Evolutionary conservation across 1,284 basidiomycete species (phyloP).

Genomic region (Fistulina hepatica): DNA sequence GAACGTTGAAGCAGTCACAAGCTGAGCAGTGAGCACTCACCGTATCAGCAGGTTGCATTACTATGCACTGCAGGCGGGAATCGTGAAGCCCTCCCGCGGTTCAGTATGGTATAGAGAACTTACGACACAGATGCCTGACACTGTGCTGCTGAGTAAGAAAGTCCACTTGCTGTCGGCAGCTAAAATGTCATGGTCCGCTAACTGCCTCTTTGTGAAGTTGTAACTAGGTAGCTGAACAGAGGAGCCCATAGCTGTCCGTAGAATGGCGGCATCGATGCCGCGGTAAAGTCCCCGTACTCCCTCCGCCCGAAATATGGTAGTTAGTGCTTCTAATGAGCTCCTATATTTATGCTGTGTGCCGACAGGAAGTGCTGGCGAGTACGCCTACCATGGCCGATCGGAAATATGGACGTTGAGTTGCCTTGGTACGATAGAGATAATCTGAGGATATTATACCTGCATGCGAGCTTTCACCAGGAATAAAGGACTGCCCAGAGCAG

Average conservation of each 20-base stretch:
- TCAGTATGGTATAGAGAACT: conserved; percentile 25
- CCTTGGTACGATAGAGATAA: not conserved
- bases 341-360: conserved; percentile 91
- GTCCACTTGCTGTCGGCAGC: conserved; percentile 74
- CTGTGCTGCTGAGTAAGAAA: conserved; percentile 78
- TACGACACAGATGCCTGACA: conserved; percentile 89
- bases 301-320: conserved; percentile 72
- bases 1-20: conserved; percentile 2
- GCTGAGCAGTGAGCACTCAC: conserved; percentile 32
- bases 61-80: conserved; percentile 45
- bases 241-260: conserved; percentile 90
- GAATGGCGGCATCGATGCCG: conserved; percentile 88
- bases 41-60: conserved; percentile 85
- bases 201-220: conserved; percentile 79
- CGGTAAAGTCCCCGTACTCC: conserved; percentile 73
- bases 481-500: conserved; percentile 85
- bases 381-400: conserved; percentile 44
- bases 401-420: not conserved
- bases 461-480: conserved; percentile 97
- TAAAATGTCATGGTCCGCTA: conserved; percentile 55
- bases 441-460: conserved; percentile 50
- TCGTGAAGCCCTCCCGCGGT: not conserved
- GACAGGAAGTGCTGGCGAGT: conserved; percentile 87
- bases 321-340: conserved; percentile 70
- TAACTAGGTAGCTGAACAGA: conserved; percentile 93